Conservation (phyloP, 2,329 filamentous ascomycete genomes). For the Colletotrichum agaves region DNA sequence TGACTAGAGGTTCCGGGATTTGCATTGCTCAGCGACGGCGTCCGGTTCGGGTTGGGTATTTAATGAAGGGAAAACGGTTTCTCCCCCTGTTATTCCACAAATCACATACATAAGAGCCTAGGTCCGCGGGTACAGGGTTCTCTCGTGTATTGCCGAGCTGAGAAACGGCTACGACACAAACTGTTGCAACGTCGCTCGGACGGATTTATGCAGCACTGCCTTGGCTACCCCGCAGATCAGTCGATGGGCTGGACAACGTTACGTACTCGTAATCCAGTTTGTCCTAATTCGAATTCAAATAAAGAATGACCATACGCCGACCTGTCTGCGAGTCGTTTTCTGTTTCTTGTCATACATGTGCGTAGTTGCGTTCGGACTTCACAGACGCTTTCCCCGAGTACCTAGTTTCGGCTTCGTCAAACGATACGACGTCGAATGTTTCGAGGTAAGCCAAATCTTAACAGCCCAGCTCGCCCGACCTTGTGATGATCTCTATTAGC, state of each 20-base stretch:
- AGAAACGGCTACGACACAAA: conserved; percentile 2
- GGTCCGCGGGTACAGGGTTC: conserved; percentile 1
- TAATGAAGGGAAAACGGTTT: conserved; percentile 8
- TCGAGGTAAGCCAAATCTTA: conserved; percentile 1
- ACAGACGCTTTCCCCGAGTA: background rate
- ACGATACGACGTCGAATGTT: background rate
- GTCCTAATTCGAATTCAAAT: conserved; percentile 17
- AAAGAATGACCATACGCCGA: background rate
- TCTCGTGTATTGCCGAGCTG: conserved; percentile 3
- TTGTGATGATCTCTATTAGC: conserved; percentile 46
- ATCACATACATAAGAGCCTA: conserved; percentile 12
- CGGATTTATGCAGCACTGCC: conserved; percentile 16
- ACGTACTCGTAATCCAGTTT: conserved; percentile 22
- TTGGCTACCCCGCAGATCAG: conserved; percentile 33
- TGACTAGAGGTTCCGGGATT: conserved; percentile 2
- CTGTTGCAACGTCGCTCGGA: conserved; percentile 15
- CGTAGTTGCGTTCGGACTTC: background rate
- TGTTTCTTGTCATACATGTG: background rate
- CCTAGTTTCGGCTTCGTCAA: background rate
- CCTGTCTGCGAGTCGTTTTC: background rate
- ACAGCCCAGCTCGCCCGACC: background rate
- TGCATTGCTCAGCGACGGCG: conserved; percentile 42
- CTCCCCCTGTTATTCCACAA: conserved; percentile 2
- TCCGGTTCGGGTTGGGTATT: conserved; percentile 33
- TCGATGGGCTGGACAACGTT: conserved; percentile 23